phyloP scores from a whole-genome alignment of 2,329 filamentous ascomycete genomes.

The Aureobasidium zeae region DNA sequence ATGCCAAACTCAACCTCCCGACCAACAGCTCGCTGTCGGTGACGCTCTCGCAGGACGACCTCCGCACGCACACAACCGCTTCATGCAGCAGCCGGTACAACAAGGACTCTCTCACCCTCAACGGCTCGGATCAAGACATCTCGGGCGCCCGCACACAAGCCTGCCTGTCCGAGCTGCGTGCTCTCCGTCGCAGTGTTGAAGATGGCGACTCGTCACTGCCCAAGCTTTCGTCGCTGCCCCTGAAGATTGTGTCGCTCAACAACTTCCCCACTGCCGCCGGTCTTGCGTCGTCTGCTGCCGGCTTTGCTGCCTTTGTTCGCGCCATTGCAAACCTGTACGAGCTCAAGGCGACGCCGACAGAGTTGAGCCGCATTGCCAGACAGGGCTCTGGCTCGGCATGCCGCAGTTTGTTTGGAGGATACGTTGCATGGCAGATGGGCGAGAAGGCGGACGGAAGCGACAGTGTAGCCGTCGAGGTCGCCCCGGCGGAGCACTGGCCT shows the following conservation, averaged over 20 bases:
- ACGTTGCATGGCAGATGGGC: conserved; percentile 89
- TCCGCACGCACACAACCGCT: conserved; percentile 92
- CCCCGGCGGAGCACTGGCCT: conserved; percentile 85
- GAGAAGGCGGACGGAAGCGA: conserved; percentile 68
- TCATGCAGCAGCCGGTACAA: conserved; percentile 70
- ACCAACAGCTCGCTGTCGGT: conserved; percentile 97
- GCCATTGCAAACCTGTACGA: conserved; percentile 89
- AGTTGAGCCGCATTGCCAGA: conserved; percentile 79
- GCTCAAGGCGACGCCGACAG: conserved; percentile 68
- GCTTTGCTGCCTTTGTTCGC: conserved; percentile 59
- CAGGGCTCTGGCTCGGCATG: conserved; percentile 95
- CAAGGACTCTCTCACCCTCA: conserved; percentile 69
- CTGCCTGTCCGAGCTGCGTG: conserved; percentile 78
- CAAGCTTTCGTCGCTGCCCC: conserved; percentile 64
- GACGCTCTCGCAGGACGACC: conserved; percentile 85
- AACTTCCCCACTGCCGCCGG: conserved; percentile 98
- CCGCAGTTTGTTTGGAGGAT: conserved; percentile 85
- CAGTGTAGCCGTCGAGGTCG: conserved; percentile 79
- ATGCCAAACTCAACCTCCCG: conserved; percentile 85
- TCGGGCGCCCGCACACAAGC: conserved; percentile 85
- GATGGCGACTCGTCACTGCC: conserved; percentile 62
- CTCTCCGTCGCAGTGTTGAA: conserved; percentile 69
- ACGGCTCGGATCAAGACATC: conserved; percentile 73
- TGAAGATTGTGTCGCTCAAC: conserved; percentile 89
- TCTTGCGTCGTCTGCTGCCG: conserved; percentile 58